Conservation (phyloP, 225 moss, liverwort and hornwort species). For the Ulota crispa region DNA sequence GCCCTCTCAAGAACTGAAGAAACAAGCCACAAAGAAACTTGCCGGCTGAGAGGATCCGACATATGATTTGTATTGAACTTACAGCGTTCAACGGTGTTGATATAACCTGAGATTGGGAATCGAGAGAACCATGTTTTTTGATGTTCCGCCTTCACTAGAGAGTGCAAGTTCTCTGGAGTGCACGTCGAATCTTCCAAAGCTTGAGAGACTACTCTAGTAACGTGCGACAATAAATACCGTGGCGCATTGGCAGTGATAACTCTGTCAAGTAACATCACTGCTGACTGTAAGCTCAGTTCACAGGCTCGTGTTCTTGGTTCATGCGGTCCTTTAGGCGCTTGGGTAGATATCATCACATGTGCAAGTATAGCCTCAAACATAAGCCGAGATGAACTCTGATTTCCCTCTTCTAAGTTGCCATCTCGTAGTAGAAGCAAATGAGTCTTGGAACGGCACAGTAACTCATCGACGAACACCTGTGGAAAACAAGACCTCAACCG, state of each 20-base stretch:
- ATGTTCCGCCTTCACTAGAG: neutral
- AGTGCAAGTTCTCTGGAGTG: conserved; percentile 16
- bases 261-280: conserved; percentile 51
- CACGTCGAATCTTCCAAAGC: conserved; percentile 42
- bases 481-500: conserved; percentile 23
- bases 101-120: conserved; percentile 25
- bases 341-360: conserved; percentile 58
- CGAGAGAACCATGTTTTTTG: conserved; percentile 54
- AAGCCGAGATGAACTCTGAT: conserved; percentile 30
- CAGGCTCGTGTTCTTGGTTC: conserved; percentile 34
- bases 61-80: neutral
- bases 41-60: conserved; percentile 33
- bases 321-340: conserved; percentile 29
- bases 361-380: conserved; percentile 48
- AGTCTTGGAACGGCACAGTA: conserved; percentile 56
- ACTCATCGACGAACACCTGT: conserved; percentile 84
- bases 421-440: conserved; percentile 56
- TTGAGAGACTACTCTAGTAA: conserved; percentile 49
- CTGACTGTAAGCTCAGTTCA: conserved; percentile 59
- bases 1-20: conserved; percentile 62
- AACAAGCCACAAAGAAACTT: conserved; percentile 52
- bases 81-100: conserved; percentile 16
- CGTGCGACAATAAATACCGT: conserved; percentile 51
- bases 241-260: conserved; percentile 54
- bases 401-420: conserved; percentile 34